Conservation (phyloP, 306 rosid genomes). For the Vigna reflexopilosa region DNA sequence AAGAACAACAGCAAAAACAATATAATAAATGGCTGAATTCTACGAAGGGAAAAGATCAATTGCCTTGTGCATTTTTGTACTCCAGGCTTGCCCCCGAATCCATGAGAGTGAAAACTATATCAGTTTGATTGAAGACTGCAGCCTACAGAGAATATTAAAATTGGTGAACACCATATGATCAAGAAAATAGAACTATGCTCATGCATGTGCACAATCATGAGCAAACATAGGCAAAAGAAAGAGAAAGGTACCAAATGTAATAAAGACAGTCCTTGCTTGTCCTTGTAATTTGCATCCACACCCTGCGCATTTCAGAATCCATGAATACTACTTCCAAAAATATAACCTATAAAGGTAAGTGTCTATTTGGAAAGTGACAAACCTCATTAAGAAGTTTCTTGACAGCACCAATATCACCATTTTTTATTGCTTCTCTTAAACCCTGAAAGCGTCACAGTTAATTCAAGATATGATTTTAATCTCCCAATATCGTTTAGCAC, state of each 20-base stretch:
- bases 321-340: slow-evolving; percentile 41
- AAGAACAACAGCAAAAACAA: slow-evolving; percentile 16
- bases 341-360: neutral
- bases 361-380: slow-evolving; percentile 23
- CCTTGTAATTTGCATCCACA: slow-evolving; percentile 90
- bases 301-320: slow-evolving; percentile 73
- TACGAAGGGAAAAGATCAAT: slow-evolving; percentile 39
- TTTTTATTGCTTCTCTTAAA: slow-evolving; percentile 95
- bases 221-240: slow-evolving; percentile 13
- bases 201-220: slow-evolving; percentile 7
- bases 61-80: slow-evolving; percentile 96
- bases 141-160: slow-evolving; percentile 65
- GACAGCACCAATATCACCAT: slow-evolving; percentile 79
- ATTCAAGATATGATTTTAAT: slow-evolving; percentile 38
- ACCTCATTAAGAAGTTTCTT: slow-evolving; percentile 92
- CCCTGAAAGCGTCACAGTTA: slow-evolving; percentile 64
- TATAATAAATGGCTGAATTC: slow-evolving; percentile 20
- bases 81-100: slow-evolving; percentile 88
- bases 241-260: slow-evolving; percentile 83
- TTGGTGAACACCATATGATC: slow-evolving; percentile 33
- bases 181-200: slow-evolving; percentile 28
- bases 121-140: slow-evolving; percentile 96
- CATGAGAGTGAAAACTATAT: slow-evolving; percentile 89
- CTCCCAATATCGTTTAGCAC: slow-evolving; percentile 34
- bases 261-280: slow-evolving; percentile 90